These are phyloP conservation scores for Nicotiana sylvestris DNA, from an alignment of 257 asterid genomes.

Conservation along the genomic window DNA sequence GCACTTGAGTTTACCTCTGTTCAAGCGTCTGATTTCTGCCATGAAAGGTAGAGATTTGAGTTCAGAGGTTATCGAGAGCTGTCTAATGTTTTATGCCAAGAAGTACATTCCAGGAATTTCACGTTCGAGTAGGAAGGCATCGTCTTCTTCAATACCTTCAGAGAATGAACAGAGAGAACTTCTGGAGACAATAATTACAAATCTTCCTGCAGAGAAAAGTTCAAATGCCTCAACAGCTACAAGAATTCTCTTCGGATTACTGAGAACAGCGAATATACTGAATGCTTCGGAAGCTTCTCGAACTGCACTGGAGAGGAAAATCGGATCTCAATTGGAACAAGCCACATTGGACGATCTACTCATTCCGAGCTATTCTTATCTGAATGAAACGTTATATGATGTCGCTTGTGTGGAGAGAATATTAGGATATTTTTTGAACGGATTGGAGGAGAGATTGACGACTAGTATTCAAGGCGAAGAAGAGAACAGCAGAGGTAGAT, in stretches of 20 bases:
- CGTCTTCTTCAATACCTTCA: slow-evolving; percentile 49
- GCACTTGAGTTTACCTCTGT: slow-evolving; percentile 42
- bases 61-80: slow-evolving; percentile 73
- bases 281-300: slow-evolving; percentile 65
- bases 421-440: slow-evolving; percentile 50
- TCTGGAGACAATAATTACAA: slow-evolving; percentile 58
- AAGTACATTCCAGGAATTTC: slow-evolving; percentile 79
- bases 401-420: slow-evolving; percentile 91
- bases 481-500: slow-evolving; percentile 33
- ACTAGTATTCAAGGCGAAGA: slow-evolving; percentile 36
- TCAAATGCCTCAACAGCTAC: slow-evolving; percentile 39
- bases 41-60: slow-evolving; percentile 61
- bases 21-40: slow-evolving; percentile 56
- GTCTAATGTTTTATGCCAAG: slow-evolving; percentile 73
- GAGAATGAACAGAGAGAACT: slow-evolving; percentile 86
- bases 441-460: slow-evolving; percentile 43
- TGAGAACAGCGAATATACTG: slow-evolving; percentile 72
- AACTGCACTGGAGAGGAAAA: slow-evolving; percentile 69
- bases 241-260: slow-evolving; percentile 62
- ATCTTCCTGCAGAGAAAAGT: slow-evolving; percentile 55
- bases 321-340: slow-evolving; percentile 76
- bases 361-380: slow-evolving; percentile 90
- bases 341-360: slow-evolving; percentile 85
- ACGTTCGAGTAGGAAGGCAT: slow-evolving; percentile 54
- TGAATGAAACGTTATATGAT: slow-evolving; percentile 86